Base-by-base conservation (phyloP, 208 protist genomes). In the Acanthamoeba lugdunensis region DNA sequence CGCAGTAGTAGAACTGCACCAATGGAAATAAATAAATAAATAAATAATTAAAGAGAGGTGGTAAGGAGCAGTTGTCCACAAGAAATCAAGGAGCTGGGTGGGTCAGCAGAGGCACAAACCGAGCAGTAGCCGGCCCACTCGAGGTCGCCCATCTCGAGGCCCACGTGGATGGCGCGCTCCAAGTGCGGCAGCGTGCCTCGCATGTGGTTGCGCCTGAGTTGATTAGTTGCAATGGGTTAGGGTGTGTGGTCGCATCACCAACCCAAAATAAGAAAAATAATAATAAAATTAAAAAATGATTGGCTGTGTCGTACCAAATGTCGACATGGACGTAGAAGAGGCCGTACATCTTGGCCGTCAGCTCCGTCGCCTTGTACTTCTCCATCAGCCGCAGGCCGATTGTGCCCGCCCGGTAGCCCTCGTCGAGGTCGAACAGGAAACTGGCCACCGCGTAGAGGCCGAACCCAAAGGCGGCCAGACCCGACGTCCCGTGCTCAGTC, bases 381-480 rank as follows among this genome's bases (percentile, higher is more conserved):
- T 90, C 84, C 88, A 92, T 92, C 45, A 92, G 88, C 0, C 88
- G 88, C 37, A 92, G 79, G 3, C 65, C 25, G 63, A 92, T 71
- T 4, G 4, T 75, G 88, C 88, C 88, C 21, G 88, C 88, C 41
- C 88, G 88, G 8, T 92, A 92, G 65, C 33, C 69, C 37, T 92
- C 88, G 21, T 92, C 50, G 37, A 92, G 88, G 41, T 77, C 25
- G 69, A 92, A 92, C 88, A 92, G 88, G n/a, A 92, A 92, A 65
- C 88, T 81, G n/a, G 69, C 56, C 41, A 92, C 0, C 48, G 63
- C 88, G 33, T 92, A 92, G 50, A 79, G 65, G 5, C 56, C 88
- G 18, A 81, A 92, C 9, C 88, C 88, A 30, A 92, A 77, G 14
- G 88, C 88, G 18, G 63, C 88, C 25, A 92, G 63, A 4, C 65